Evolutionary conservation across 306 rosid species (phyloP), one percentile per base, ranked within the genome.

Genomic region (Lathyrus sativus): DNA sequence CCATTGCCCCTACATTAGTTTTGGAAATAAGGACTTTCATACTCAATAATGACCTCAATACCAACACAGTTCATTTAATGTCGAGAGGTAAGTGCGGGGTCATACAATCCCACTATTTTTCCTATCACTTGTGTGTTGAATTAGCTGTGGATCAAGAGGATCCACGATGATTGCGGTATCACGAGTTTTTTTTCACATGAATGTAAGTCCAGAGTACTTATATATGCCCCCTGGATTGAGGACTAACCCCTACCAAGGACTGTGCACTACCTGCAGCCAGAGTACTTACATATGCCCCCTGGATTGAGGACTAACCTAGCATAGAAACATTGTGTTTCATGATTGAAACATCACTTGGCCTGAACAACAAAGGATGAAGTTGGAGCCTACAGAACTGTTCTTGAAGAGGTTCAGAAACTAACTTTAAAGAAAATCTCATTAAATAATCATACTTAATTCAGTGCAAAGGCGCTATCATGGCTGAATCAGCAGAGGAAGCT

Each of bases 11-110:
- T 57, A 31, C 28, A 71, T 19, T 14, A 71, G 33, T 7, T 18
- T 44, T 31, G 14, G 38, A 71, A 59, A 18, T 18, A 11, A 43
- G 14, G 33, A 58, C 31, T 12, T 44, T 9, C 11, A 45, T 69
- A 55, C 28, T 55, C 54, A 56, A 51, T 51, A 19, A 9, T 50
- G 57, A 50, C 29, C 57, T 51, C 31, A 17, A 49, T 49, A 49
- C 26, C 8, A 28, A 51, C 31, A 51, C 31, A 51, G n/a, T 13
- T 2, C n/a, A n/a, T 5, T 19, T 51, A 51, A 10, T 11, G 4
- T 51, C 13, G 1, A 51, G 58, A 19, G 31, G 31, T 9, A 22
- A 51, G n/a, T 19, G 14, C 9, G 58, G 58, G 31, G 24, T 51
- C 29, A 2, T 1, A 51, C 58, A 10, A 51, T 51, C 55, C 55